Percentiles rank a stretch among this genome's conserved stretches.
These are phyloP conservation scores for Monilinia vaccinii-corymbosi DNA, from an alignment of 2,329 filamentous ascomycete species.

Conservation along the genomic window DNA sequence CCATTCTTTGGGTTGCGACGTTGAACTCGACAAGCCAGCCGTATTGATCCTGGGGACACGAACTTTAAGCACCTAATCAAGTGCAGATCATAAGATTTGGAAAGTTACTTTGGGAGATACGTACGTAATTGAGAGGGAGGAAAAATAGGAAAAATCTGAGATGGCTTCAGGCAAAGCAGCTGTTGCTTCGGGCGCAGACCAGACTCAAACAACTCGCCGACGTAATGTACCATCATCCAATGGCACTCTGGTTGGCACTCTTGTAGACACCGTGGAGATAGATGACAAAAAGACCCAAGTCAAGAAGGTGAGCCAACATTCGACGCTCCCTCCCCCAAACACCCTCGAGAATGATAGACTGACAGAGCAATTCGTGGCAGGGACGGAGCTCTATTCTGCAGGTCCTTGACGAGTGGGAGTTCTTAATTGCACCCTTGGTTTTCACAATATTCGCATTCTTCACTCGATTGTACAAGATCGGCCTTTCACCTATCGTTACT, in stretches of 20 bases:
- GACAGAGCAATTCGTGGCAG: conserved; percentile 19
- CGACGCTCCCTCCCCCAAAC: neutral
- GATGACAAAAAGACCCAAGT: conserved; percentile 52
- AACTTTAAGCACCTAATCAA: neutral
- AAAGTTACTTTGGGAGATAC: neutral
- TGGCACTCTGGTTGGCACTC: conserved; percentile 31
- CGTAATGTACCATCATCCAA: conserved; percentile 40
- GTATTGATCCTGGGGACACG: conserved; percentile 3
- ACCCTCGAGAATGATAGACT: conserved; percentile 14
- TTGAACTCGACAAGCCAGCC: neutral
- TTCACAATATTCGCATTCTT: conserved; percentile 55
- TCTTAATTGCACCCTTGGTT: conserved; percentile 50
- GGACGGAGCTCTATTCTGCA: conserved; percentile 50
- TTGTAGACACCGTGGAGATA: conserved; percentile 33
- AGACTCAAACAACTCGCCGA: conserved; percentile 44
- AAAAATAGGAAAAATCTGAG: conserved; percentile 11
- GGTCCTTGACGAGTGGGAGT: conserved; percentile 55
- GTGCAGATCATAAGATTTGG: neutral
- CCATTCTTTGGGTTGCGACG: conserved; percentile 1
- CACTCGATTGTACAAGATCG: conserved; percentile 62
- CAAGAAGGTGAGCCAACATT: conserved; percentile 41
- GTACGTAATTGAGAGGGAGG: neutral
- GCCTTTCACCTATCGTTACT: conserved; percentile 62
- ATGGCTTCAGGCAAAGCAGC: conserved; percentile 39
- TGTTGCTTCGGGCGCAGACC: conserved; percentile 51